Evolutionary conservation across 2,329 filamentous ascomycete genomes (phyloP), one percentile per base, ranked within the genome.

Genomic region (Colletotrichum endophyticum): DNA sequence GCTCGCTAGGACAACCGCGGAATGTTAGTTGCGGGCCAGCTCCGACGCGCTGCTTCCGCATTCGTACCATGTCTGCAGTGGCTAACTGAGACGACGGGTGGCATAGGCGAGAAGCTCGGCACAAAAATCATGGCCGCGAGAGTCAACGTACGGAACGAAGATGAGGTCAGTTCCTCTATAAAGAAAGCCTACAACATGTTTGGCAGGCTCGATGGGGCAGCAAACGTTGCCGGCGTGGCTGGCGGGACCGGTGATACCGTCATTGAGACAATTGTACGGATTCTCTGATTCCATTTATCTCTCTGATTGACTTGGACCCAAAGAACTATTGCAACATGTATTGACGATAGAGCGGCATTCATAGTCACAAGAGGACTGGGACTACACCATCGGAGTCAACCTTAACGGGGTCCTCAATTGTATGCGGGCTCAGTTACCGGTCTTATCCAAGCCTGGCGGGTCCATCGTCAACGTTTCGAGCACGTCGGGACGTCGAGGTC

Each of bases 291-390:
- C 39, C 39, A 1, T 44, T 0, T 16, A 44, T 19, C 16, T 44
- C 8, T 19, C 0, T 44, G 16, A 44, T 44, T 11, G 8, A 19
- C 39, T 44, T 44, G 36, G 0, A 44, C 0, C 0, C 16, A 0
- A 0, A 44, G 36, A 0, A 0, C 8, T 44, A 9, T 44, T 0
- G 36, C 16, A 44, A 44, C 0, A 44, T n/a, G 0, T 44, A 44
- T 44, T 44, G 39, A 44, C 39, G 16, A 19, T 19, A 44, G 39
- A 44, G 39, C 15, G 39, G 16, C 0, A 44, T 44, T 44, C 15
- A 36, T 44, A 44, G 39, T 44, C 39, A 44, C 39, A 44, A 19
- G 16, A 44, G 39, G 39, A 44, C 2, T 44, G 39, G 39, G 39
- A 44, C 16, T 8, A 3, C 16, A 44, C 39, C 16, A 44, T 44